Evolutionary conservation across 2,329 filamentous ascomycete genomes (phyloP), one percentile per base, ranked within the genome.

Genomic region (Annulohypoxylon truncatum): DNA sequence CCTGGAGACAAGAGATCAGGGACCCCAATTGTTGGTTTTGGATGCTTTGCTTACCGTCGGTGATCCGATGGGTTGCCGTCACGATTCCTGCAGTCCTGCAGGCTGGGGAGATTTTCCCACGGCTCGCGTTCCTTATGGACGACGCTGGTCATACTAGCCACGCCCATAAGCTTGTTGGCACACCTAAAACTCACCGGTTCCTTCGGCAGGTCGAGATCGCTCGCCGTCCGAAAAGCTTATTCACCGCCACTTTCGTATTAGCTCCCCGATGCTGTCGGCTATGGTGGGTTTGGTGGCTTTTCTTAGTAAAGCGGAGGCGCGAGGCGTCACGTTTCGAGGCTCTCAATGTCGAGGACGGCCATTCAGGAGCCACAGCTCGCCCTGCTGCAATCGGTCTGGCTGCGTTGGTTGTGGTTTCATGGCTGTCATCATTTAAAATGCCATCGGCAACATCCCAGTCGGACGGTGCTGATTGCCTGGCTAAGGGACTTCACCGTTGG

Each of bases 181-280:
- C 64, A 48, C 51, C 28, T 42, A 54, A 38, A 60, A 64, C 66
- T 66, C 51, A 66, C 63, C 46, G 47, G 42, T 50, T 51, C 24
- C 15, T 26, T 50, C 29, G 24, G 52, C 28, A 54, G 33, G 50
- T 24, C 33, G 53, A 66, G 31, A 51, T 46, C 51, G 52, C 26
- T 63, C 48, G 54, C 53, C 42, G 47, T 29, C 52, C 35, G 62
- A 64, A 66, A 66, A 64, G 59, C 66, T 58, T 63, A 67, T 69
- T 71, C 68, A 71, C 68, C 68, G 68, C 68, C 64, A 71, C 68
- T 71, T 71, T 53, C 18, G 59, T 59, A 44, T 60, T 65, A 53
- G 48, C 35, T 47, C 28, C 46, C 22, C 60, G 64, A 67, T 67
- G 63, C 61, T 67, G 61, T 67, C 62, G 55, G 52, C 33, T 55